Evolutionary conservation across 192 early-diverging fungal genomes (phyloP), one percentile per base, ranked within the genome.

Genomic region (Linnemannia exigua): DNA sequence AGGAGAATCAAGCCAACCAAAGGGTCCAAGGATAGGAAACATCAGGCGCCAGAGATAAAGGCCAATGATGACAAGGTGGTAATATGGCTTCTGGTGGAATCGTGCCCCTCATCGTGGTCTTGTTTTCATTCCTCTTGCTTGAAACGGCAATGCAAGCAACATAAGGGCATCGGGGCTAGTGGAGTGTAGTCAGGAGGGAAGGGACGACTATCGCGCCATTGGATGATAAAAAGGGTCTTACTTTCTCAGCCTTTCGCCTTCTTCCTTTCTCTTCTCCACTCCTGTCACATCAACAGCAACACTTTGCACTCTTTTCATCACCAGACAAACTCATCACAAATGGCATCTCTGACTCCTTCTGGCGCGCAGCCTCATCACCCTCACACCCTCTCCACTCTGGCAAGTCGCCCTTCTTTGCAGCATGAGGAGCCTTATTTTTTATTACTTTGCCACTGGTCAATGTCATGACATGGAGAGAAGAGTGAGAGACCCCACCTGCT

Each of bases 331-430:
- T 68, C 54, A 72, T 16, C 66, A 69, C 22, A 67, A 31, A 85
- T 79, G 77, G 36, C 84, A 35, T n/a, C 78, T 41, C 70, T 86
- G 2, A 74, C 74, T 11, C 70, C 78, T 67, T 3, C 70, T n/a
- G 69, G 61, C 36, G 73, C 67, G 33, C 89, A 91, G 36, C 79
- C 84, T 71, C 88, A 88, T 69, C 90, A 90, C 58, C 88, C 90
- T 48, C 91, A 90, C 74, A 90, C 91, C 19, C 86, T 89, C 22
- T 91, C 91, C 12, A 89, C 91, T 31, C 72, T 91, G 84, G 91
- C 90, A 89, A 82, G 80, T 74, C 38, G 19, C 19, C 5, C 67
- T 48, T 41, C 16, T 33, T 80, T n/a, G 19, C 15, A 37, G 6
- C 17, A 19, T 8, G 41, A 1, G 14, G 70, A 71, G 25, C 70